A percentile compares a stretch with the other conserved stretches of the same genome.
phyloP scores from a whole-genome alignment of 148 eudicot genomes.

The Camellia sinensis region DNA sequence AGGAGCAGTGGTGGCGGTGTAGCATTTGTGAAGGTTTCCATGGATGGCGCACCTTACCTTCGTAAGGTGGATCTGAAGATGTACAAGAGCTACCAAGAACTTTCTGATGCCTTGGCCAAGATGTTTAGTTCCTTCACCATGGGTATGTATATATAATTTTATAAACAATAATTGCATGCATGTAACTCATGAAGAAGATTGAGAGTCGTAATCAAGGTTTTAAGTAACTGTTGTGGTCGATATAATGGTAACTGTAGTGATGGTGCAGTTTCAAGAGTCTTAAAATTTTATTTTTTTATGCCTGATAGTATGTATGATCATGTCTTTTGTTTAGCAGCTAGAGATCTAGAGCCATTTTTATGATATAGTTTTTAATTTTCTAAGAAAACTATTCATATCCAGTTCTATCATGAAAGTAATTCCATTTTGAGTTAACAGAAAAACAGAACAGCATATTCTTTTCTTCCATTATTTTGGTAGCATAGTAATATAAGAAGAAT shows the following conservation, averaged over 20 bases:
- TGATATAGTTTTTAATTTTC: not conserved
- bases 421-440: not conserved
- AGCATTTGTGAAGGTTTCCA: conserved; percentile 60
- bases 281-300: too few relatives aligned
- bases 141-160: conserved; percentile 29
- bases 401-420: not conserved
- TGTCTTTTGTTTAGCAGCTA: not conserved
- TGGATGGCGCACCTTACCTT: conserved; percentile 71
- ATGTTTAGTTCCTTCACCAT: conserved; percentile 71
- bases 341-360: not conserved
- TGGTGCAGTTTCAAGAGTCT: too few relatives aligned
- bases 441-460: not conserved
- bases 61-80: conserved; percentile 67
- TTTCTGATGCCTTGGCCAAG: conserved; percentile 62
- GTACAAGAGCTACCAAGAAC: conserved; percentile 56
- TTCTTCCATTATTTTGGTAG: not conserved
- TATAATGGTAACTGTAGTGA: too few relatives aligned
- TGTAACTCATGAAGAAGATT: not conserved
- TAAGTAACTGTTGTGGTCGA: too few relatives aligned
- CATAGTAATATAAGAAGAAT: not conserved
- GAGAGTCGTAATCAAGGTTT: not conserved
- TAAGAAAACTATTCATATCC: not conserved
- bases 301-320: too few relatives aligned
- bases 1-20: conserved; percentile 8
- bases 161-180: not conserved